These are phyloP conservation scores for Dissophora globulifera DNA, from an alignment of 192 early-diverging fungal species.

Conservation along the genomic window DNA sequence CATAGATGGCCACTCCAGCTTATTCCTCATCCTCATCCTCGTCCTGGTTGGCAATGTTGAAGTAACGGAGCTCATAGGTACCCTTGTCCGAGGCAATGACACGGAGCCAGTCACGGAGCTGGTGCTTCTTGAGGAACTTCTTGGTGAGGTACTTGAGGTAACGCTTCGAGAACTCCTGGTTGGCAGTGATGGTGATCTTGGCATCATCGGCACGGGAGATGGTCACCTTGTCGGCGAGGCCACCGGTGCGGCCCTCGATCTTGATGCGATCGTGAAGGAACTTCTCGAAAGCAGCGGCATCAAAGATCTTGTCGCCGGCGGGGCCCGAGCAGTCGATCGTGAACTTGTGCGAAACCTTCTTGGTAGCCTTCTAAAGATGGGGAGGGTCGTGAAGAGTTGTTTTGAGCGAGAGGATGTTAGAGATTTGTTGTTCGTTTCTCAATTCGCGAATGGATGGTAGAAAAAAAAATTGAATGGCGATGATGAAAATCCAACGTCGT, in stretches of 20 bases:
- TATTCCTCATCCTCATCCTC: conserved; percentile 83
- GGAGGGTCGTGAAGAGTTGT: no score
- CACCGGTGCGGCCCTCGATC: conserved; percentile 95
- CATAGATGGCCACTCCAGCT: no score
- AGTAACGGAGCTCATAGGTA: conserved; percentile 97
- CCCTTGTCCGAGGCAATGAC: conserved; percentile 89
- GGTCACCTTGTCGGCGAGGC: conserved; percentile 88
- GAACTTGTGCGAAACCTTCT: conserved; percentile 82
- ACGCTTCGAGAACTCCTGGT: conserved; percentile 92
- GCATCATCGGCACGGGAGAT: conserved; percentile 79
- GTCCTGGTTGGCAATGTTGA: conserved; percentile 83
- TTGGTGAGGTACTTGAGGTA: conserved; percentile 99
- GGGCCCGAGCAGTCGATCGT: conserved; percentile 94
- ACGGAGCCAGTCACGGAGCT: conserved; percentile 98
- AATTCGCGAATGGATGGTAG: no score
- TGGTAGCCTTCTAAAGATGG: conserved; percentile 53
- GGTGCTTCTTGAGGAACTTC: conserved; percentile 99
- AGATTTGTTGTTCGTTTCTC: no score
- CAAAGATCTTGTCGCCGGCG: conserved; percentile 95
- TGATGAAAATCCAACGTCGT: conserved; percentile 9
- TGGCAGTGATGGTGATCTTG: conserved; percentile 83
- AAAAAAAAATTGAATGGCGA: no score
- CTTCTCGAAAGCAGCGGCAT: conserved; percentile 97
- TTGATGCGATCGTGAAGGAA: conserved; percentile 99
- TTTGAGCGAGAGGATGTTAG: no score